Evolutionary conservation across 331 rosid species (phyloP).

Genomic region (Arachis monticola): DNA sequence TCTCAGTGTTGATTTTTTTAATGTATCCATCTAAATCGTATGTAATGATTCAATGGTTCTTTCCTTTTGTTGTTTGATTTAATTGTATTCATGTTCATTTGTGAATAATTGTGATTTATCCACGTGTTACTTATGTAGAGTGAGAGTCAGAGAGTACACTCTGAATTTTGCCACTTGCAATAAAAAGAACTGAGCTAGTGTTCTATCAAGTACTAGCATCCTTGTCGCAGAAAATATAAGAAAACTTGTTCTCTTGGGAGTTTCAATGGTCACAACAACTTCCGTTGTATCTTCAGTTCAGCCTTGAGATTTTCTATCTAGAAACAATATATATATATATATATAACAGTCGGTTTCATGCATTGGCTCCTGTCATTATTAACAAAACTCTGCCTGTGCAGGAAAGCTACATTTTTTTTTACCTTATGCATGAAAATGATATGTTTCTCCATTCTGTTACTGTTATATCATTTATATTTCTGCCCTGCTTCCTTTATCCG

Average conservation of each 20-base stretch:
- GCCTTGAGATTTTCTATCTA: neutral
- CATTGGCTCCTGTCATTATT: neutral
- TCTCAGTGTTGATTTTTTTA: neutral
- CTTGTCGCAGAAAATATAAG: neutral
- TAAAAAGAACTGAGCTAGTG: neutral
- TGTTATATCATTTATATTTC: neutral
- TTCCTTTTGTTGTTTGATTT: conserved; percentile 1
- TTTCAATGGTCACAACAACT: neutral
- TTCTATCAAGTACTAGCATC: neutral
- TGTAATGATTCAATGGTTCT: neutral
- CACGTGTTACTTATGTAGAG: neutral
- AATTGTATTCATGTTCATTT: neutral
- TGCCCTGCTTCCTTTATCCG: neutral
- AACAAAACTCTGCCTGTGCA: neutral
- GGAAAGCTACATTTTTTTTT: neutral
- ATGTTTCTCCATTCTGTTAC: neutral
- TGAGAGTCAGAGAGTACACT: neutral
- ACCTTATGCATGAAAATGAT: neutral
- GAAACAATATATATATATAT: neutral
- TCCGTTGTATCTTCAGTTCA: conserved; percentile 6
- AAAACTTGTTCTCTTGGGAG: neutral
- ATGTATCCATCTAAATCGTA: neutral
- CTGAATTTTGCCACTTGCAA: neutral
- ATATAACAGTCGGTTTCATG: conserved; percentile 2
- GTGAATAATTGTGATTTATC: neutral